A percentile compares a stretch with the other conserved stretches of the same genome.
These are phyloP conservation scores for Dendrobium officinale DNA, from an alignment of 106 monocot genomes.

Conservation along the genomic window DNA sequence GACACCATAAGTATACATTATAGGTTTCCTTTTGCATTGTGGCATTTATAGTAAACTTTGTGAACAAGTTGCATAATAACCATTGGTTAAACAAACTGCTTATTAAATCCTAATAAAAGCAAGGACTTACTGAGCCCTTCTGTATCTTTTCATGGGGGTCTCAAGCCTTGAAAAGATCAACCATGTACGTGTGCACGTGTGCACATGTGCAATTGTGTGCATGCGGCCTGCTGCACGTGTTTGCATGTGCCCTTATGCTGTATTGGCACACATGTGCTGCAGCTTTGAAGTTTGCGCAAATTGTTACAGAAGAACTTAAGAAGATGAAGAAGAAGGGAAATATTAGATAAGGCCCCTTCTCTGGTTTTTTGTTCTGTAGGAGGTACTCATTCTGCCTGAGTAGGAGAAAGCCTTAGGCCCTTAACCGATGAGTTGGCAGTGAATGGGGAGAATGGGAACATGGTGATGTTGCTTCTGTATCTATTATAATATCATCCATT, in stretches of 20 bases:
- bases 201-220: conserved; percentile 9
- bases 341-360: neutral
- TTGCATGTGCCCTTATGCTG: conserved; percentile 7
- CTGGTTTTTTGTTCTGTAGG: neutral
- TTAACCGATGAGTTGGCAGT: neutral
- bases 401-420: neutral
- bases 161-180: conserved; percentile 7
- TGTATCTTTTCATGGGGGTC: neutral
- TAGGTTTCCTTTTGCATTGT: neutral
- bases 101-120: neutral
- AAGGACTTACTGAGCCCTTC: neutral
- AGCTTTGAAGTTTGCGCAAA: neutral
- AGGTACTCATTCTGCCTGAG: neutral
- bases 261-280: neutral
- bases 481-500: neutral
- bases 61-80: neutral
- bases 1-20: neutral
- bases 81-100: neutral
- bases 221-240: conserved; percentile 6
- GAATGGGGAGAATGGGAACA: neutral
- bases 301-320: neutral
- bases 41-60: neutral
- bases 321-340: neutral
- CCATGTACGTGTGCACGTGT: conserved; percentile 8
- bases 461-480: neutral